Evolutionary conservation across 768 basidiomycete genomes (phyloP).

Genomic region (Nidula microcarpa): DNA sequence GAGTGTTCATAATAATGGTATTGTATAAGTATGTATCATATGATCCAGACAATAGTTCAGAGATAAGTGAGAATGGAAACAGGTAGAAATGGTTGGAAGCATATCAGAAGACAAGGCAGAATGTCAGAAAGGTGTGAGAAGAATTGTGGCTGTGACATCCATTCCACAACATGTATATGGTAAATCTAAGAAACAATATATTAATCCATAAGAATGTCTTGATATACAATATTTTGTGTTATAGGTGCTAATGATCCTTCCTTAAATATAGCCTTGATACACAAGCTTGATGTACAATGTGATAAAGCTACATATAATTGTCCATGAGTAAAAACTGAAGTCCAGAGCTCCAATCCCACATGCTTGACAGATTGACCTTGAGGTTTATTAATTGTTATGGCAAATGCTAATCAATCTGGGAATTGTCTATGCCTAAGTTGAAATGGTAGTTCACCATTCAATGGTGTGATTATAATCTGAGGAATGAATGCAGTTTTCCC

Average conservation of each 20-base stretch:
- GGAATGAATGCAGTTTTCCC: constrained; percentile 35
- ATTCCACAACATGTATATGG: no score
- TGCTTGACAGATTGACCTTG: constrained; percentile 42
- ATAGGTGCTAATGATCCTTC: not conserved
- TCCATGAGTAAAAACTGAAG: constrained; percentile 36
- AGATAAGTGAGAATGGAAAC: no score
- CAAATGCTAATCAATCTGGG: constrained; percentile 41
- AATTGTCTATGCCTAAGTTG: constrained; percentile 31
- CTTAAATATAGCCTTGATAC: constrained; percentile 18
- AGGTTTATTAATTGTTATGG: constrained; percentile 45
- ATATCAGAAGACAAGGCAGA: no score
- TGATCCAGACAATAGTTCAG: no score
- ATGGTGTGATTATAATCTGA: constrained; percentile 26
- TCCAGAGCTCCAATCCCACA: constrained; percentile 36
- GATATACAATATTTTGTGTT: constrained; percentile 1
- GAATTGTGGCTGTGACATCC: no score
- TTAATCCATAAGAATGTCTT: not conserved
- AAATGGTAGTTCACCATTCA: constrained; percentile 21
- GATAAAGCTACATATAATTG: constrained; percentile 41
- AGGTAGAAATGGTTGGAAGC: no score
- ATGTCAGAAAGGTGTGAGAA: no score
- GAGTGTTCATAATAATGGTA: no score
- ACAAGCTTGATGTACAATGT: constrained; percentile 19
- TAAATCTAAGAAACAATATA: no score
- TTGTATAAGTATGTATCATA: no score